Percentiles rank a stretch among this genome's conserved stretches.
phyloP scores from a whole-genome alignment of 2,329 filamentous ascomycete species.

The Talaromyces sp. region DNA sequence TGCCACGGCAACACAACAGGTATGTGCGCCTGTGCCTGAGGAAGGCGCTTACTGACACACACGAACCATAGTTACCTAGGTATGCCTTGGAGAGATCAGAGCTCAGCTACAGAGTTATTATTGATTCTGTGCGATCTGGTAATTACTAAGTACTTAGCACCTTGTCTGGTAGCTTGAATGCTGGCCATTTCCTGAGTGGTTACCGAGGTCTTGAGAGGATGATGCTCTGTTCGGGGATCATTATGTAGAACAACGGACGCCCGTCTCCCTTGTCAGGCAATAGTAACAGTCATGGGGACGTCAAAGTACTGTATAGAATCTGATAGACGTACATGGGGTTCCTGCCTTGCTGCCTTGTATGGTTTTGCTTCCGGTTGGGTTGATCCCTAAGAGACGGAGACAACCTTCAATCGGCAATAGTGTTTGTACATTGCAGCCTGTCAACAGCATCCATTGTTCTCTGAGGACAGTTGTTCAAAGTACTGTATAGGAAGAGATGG shows the following conservation, averaged over 20 bases:
- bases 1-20: constrained; percentile 14
- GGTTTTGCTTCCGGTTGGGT: not conserved
- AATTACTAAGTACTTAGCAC: not conserved
- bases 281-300: not conserved
- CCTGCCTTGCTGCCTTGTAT: not conserved
- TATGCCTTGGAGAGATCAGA: too few species aligned
- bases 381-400: too few species aligned
- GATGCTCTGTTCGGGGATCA: not conserved
- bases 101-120: too few species aligned
- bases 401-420: not conserved
- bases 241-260: not conserved
- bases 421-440: not conserved
- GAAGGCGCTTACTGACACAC: not conserved
- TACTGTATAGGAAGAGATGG: not conserved
- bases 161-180: too few species aligned
- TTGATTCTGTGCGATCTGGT: not conserved
- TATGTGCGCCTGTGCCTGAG: not conserved
- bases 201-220: not conserved
- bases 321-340: too few species aligned
- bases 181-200: too few species aligned
- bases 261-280: not conserved
- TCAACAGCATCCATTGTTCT: not conserved
- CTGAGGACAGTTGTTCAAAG: not conserved
- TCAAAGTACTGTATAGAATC: too few species aligned
- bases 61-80: not conserved